Percentiles rank a stretch among this genome's conserved stretches.
phyloP scores from a whole-genome alignment of 2,329 filamentous ascomycete species.

The Uncinocarpus reesii region DNA sequence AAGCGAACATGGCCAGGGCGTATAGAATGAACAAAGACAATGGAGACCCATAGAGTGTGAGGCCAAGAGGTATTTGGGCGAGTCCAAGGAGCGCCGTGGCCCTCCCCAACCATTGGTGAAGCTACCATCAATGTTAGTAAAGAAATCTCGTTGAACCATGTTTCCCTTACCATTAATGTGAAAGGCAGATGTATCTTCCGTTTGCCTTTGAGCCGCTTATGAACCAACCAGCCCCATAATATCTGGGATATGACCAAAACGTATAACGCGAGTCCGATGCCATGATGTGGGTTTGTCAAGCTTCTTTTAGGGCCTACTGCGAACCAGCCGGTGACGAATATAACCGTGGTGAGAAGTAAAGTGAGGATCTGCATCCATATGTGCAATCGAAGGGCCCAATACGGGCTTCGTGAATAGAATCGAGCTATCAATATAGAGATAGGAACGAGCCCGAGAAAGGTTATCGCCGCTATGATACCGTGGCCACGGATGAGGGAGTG shows the following conservation, averaged over 20 bases:
- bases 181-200: conserved; percentile 46
- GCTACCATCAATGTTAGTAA: conserved; percentile 38
- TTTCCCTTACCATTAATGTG: conserved; percentile 44
- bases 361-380: conserved; percentile 55
- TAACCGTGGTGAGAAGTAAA: conserved; percentile 50
- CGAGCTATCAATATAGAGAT: conserved; percentile 50
- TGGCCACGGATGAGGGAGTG: conserved; percentile 50
- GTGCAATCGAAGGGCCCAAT: conserved; percentile 49
- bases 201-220: conserved; percentile 44
- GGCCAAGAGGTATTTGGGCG: conserved; percentile 73
- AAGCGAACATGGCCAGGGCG: conserved; percentile 61
- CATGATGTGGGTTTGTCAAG: conserved; percentile 56
- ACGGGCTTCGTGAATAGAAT: conserved; percentile 49
- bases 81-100: conserved; percentile 70
- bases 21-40: conserved; percentile 76
- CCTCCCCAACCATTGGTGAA: conserved; percentile 84
- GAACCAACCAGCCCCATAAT: conserved; percentile 49
- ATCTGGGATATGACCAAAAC: conserved; percentile 50
- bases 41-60: conserved; percentile 87
- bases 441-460: conserved; percentile 52
- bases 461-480: conserved; percentile 50
- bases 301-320: conserved; percentile 52
- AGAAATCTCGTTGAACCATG: neutral
- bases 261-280: conserved; percentile 55
- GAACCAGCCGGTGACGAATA: conserved; percentile 53